Base-by-base conservation (phyloP, 129 eudicot genomes). In the Helianthus annuus region DNA sequence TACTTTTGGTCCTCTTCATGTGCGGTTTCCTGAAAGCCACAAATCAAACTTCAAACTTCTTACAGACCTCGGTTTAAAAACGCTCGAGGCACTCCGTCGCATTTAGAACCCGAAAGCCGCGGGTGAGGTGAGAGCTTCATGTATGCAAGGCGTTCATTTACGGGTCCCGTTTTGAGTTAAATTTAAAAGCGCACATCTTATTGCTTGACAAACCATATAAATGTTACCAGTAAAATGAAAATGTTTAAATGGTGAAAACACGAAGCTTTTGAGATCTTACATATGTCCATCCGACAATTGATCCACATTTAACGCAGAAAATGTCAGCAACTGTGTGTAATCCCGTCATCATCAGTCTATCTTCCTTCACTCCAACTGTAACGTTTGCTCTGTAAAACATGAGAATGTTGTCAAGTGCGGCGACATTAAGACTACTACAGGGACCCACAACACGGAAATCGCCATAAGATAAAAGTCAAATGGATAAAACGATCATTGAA, bases 271-370 rank as follows among this genome's bases (percentile, higher is more conserved):
- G 51, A 62, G 75, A 76, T 76, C 97, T 84, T 87, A 93, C 98
- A 70, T 94, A 94, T 76, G 89, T 90, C 98, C 98, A 94, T 58
- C 98, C 98, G 56, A 94, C 91, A 75, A 79, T 81, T 17, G 98
- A 87, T 73, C 97, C 97, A 81, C 98, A 94, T 59, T 81, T 84
- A 66, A 90, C 93, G 64, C 98, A 94, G 80, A 90, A 94, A 19
- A 94, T 88, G 85, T 94, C 98, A 1, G 87, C 98, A 19, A 94
- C 98, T n/a, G 92, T 87, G 82, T 94, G 98, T 80, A 86, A 68
- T 75, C 98, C 98, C 17, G 98, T 94, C 81, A 88, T 94, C 98
- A 94, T 94, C 96, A 85, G 13, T 78, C 98, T 90, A 52, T 90
- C 91, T 79, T 94, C 98, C 67, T 63, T 87, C 49, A 79, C 83